phyloP scores from a whole-genome alignment of 495 filamentous ascomycete species.

The Penicillium cosmopolitanum region DNA sequence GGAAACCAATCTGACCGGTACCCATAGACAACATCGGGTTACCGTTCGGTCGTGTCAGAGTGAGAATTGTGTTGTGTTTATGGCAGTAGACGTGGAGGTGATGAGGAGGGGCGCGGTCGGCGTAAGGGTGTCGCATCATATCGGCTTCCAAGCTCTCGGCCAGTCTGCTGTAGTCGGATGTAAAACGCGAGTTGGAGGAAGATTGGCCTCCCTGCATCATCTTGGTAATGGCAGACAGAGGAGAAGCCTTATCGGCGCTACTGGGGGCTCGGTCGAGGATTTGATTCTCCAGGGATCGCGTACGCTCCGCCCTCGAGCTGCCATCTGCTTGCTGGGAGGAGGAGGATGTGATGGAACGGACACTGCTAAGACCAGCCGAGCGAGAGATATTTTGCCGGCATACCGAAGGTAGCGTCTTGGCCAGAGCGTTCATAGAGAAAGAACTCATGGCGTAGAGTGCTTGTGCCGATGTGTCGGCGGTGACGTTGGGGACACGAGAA shows the following conservation, averaged over 20 bases:
- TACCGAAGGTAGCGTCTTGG: slow-evolving; percentile 40
- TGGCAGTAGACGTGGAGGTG: slow-evolving; percentile 84
- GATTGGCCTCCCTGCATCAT: slow-evolving; percentile 35
- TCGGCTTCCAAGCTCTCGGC: slow-evolving; percentile 43
- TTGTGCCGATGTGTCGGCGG: slow-evolving; percentile 17
- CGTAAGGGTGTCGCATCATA: slow-evolving; percentile 42
- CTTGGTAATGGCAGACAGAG: slow-evolving; percentile 36
- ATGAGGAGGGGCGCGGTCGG: slow-evolving; percentile 58
- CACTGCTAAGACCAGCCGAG: slow-evolving; percentile 15
- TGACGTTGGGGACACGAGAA: neutral
- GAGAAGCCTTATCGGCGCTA: slow-evolving; percentile 25
- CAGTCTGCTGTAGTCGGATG: slow-evolving; percentile 36
- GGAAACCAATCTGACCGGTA: slow-evolving; percentile 84
- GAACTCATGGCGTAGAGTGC: slow-evolving; percentile 37
- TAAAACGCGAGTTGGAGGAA: slow-evolving; percentile 22
- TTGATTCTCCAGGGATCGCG: slow-evolving; percentile 35
- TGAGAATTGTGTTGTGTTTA: slow-evolving; percentile 94
- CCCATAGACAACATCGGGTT: slow-evolving; percentile 74
- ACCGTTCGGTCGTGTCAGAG: slow-evolving; percentile 79
- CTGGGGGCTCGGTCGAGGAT: slow-evolving; percentile 31
- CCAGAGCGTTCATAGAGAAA: slow-evolving; percentile 38
- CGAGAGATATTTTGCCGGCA: slow-evolving; percentile 36
- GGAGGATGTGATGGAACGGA: slow-evolving; percentile 38
- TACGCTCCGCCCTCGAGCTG: slow-evolving; percentile 12
- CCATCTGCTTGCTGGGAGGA: slow-evolving; percentile 19